Evolutionary conservation across 805 yeast species (phyloP).

Genomic region (Saccharomycopsis malanga): DNA sequence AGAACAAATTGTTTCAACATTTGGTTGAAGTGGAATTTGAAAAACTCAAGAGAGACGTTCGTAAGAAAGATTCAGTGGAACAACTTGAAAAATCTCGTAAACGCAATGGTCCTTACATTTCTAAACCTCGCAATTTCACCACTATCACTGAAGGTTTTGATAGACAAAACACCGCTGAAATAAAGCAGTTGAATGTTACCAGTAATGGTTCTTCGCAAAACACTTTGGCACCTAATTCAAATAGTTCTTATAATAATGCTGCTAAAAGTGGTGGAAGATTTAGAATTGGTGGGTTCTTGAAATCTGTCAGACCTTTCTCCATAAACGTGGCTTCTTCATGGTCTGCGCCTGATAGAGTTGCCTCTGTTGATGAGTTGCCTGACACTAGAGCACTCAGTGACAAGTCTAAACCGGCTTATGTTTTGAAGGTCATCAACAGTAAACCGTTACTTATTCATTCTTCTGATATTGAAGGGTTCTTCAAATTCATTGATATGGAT

Average conservation of each 20-base stretch:
- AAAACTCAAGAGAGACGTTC: slow-evolving; percentile 45
- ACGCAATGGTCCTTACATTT: slow-evolving; percentile 17
- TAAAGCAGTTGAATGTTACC: neutral
- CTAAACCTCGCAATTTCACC: neutral
- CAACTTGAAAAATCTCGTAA: slow-evolving; percentile 33
- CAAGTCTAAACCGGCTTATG: slow-evolving; percentile 41
- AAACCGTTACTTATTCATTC: slow-evolving; percentile 32
- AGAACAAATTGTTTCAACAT: slow-evolving; percentile 37
- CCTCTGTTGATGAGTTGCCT: slow-evolving; percentile 54
- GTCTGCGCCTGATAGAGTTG: slow-evolving; percentile 39
- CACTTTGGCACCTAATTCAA: no score
- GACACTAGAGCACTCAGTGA: slow-evolving; percentile 35
- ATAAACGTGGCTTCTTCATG: slow-evolving; percentile 37
- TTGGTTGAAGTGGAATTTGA: slow-evolving; percentile 44
- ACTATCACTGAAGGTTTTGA: neutral
- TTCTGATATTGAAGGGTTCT: slow-evolving; percentile 35
- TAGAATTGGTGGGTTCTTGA: slow-evolving; percentile 54
- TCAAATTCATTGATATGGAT: slow-evolving; percentile 38
- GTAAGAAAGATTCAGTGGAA: slow-evolving; percentile 35
- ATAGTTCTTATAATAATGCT: neutral
- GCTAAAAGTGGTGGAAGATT: slow-evolving; percentile 27
- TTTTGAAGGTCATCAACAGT: slow-evolving; percentile 38
- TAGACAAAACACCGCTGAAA: neutral
- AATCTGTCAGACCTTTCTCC: slow-evolving; percentile 52
- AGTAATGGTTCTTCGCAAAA: neutral